Conservation (phyloP, 208 protist species). For the Trypanosomatidae sp. region DNA sequence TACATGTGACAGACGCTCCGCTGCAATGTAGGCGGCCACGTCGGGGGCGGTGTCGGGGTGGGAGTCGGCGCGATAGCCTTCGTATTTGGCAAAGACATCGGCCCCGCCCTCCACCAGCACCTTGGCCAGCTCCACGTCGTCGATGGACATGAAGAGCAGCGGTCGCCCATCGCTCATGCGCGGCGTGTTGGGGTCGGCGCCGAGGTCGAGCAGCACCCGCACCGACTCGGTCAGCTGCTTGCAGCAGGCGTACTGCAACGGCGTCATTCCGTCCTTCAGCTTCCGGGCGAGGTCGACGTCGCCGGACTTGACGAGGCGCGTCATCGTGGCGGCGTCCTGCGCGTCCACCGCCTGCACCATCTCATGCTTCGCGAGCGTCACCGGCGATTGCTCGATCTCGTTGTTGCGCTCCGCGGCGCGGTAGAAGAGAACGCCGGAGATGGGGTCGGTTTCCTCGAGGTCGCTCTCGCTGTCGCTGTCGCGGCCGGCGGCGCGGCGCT, state of each 20-base stretch:
- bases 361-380: conserved; percentile 55
- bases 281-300: conserved; percentile 56
- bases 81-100: conserved; percentile 64
- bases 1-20: conserved; percentile 47
- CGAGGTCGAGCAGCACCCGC: conserved; percentile 57
- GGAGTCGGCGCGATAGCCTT: conserved; percentile 67
- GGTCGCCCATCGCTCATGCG: conserved; percentile 70
- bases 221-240: conserved; percentile 56
- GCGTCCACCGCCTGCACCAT: conserved; percentile 58
- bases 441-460: conserved; percentile 58
- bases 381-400: conserved; percentile 46
- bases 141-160: conserved; percentile 86
- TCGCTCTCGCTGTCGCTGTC: conserved; percentile 90
- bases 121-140: conserved; percentile 63
- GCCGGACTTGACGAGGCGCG: conserved; percentile 34
- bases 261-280: conserved; percentile 78
- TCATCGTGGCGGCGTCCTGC: conserved; percentile 50
- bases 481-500: conserved; percentile 56
- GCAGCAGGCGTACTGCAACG: conserved; percentile 77
- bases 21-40: conserved; percentile 48
- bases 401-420: conserved; percentile 74
- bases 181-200: conserved; percentile 69
- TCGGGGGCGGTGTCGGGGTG: conserved; percentile 79
- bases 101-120: conserved; percentile 71
- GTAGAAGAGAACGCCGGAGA: conserved; percentile 84